Base-by-base conservation (phyloP, 192 early-diverging fungal genomes). In the Backusella tuberculispora region DNA sequence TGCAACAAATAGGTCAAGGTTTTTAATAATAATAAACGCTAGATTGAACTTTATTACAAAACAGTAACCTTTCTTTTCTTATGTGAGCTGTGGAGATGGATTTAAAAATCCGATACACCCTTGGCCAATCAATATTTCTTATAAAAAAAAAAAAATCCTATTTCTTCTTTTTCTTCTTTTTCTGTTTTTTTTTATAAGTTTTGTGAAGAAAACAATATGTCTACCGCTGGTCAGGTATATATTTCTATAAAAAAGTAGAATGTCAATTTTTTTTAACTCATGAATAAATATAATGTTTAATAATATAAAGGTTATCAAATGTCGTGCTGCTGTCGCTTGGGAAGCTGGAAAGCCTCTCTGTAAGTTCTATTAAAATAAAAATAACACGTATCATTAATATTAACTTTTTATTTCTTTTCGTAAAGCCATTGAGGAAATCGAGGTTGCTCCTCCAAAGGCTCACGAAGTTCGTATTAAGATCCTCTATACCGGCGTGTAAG, bases 261-360 rank as follows among this genome's bases (percentile, higher is more conserved):
- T 42, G 3, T 19, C 37, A 10, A 63, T 29, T 71, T 34, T 72
- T 9, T 47, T 10, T 21, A 48, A 34, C 19, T 38, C 26, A 1
- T 15, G 9, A 38, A 21, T 15, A 42, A 50, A 38, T 13, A 72
- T 12, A 14, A 24, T 26, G 0, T 60, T 56, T 12, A 45, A 45
- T 5, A 45, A 24, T 21, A 56, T 56, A 21, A 43, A 80, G 79
- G 67, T 76, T 50, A 94, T 94, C 68, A 91, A 85, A 66, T 94
- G 97, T 86, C 91, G 92, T 78, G 97, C 97, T 67, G 97, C 97
- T 19, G 83, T 99, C 63, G 97, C 97, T 71, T 97, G 96, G 96
- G 95, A 94, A 74, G 89, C 97, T 67, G 90, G 88, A 43, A 93
- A 97, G 83, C 95, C 96, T 42, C 88, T 99, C 37, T 89, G 95